Conservation (phyloP, 805 yeast species). For the Blastobotrys terrestris region DNA sequence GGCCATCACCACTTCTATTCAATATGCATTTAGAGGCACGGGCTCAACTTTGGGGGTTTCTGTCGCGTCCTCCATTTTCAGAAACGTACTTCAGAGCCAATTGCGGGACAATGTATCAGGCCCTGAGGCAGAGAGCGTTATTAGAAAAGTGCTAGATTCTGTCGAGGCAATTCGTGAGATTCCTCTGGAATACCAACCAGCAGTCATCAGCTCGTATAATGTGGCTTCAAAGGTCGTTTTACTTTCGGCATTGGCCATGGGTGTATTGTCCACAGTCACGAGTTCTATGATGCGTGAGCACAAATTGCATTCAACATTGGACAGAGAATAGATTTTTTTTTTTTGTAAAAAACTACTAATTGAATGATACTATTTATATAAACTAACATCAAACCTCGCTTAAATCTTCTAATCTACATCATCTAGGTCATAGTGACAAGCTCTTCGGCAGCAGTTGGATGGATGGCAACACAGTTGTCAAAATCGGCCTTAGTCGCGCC, state of each 20-base stretch:
- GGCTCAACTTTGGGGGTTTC: constrained; percentile 84
- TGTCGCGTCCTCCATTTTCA: constrained; percentile 60
- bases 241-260: constrained; percentile 37
- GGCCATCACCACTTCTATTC: constrained; percentile 84
- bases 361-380: too few species aligned
- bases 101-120: constrained; percentile 26
- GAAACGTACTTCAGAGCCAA: constrained; percentile 35
- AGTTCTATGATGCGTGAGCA: constrained; percentile 51
- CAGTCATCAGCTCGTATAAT: constrained; percentile 41
- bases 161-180: constrained; percentile 45
- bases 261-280: constrained; percentile 37
- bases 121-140: constrained; percentile 26
- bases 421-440: constrained; percentile 67
- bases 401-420: not conserved
- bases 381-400: too few species aligned
- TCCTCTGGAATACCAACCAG: constrained; percentile 39
- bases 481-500: constrained; percentile 97
- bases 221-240: constrained; percentile 47
- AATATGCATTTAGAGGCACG: constrained; percentile 79
- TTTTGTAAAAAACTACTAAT: too few species aligned
- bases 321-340: constrained; percentile 1
- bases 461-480: constrained; percentile 95
- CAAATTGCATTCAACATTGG: constrained; percentile 40
- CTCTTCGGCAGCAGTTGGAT: constrained; percentile 98
- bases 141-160: constrained; percentile 42